A percentile compares a stretch with the other conserved stretches of the same genome.
Conservation (phyloP, 225 moss, liverwort and hornwort genomes). For the Straminergon stramineum region DNA sequence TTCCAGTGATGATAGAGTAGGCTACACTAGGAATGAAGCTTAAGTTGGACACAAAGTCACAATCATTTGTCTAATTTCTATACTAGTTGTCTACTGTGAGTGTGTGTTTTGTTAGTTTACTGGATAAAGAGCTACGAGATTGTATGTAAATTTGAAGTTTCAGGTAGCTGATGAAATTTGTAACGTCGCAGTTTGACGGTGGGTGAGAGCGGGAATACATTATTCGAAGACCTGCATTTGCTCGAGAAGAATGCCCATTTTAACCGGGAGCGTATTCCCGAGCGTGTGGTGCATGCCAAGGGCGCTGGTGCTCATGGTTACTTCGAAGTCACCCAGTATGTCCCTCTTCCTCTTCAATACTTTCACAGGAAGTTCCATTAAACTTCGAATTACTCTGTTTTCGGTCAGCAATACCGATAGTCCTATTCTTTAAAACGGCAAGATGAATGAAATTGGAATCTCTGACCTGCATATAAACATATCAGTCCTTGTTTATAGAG, state of each 20-base stretch:
- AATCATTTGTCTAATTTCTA: not conserved
- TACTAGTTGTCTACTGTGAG: not conserved
- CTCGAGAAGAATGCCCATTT: constrained; percentile 37
- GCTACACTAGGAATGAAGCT: not conserved
- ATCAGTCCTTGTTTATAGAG: too few relatives aligned
- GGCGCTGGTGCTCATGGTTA: constrained; percentile 82
- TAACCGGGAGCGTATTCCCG: constrained; percentile 50
- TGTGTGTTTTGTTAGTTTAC: not conserved
- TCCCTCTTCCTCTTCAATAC: not conserved
- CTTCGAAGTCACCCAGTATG: constrained; percentile 91
- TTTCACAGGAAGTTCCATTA: not conserved
- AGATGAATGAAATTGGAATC: not conserved
- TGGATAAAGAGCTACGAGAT: not conserved
- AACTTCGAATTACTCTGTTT: not conserved
- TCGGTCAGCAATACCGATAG: not conserved
- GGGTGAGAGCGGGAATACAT: constrained; percentile 56
- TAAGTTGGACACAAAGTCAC: too few relatives aligned
- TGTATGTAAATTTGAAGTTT: not conserved
- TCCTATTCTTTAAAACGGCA: not conserved
- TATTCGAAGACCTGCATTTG: constrained; percentile 65
- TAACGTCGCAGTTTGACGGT: constrained; percentile 28
- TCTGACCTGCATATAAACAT: not conserved
- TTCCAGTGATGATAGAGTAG: too few relatives aligned
- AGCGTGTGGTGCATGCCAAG: constrained; percentile 48
- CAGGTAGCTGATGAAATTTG: not conserved